phyloP scores from a whole-genome alignment of 1,139 yeast genomes.

The Arxiozyma heterogenica region DNA sequence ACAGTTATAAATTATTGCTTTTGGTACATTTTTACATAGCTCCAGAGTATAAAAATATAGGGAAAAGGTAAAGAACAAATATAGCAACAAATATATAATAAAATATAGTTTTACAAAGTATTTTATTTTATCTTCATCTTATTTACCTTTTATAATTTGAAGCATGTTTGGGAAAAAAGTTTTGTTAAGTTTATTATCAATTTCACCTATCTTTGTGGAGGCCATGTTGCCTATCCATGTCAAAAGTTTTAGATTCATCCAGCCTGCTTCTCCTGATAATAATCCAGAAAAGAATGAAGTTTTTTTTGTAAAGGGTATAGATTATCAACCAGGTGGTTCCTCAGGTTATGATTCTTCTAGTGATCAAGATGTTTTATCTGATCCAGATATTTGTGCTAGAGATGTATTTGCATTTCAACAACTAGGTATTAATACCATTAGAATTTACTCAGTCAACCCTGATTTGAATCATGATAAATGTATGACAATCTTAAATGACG shows the following conservation, averaged over 20 bases:
- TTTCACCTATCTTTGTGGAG: conserved; percentile 14
- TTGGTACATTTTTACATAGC: background rate
- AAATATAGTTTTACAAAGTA: background rate
- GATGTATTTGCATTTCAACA: conserved; percentile 72
- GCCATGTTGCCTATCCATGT: conserved; percentile 42
- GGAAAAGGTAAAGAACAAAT: background rate
- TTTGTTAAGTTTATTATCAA: conserved; percentile 8
- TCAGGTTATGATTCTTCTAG: conserved; percentile 41
- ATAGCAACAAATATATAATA: conserved; percentile 6
- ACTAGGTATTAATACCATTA: conserved; percentile 65
- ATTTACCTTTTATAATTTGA: no score
- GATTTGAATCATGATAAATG: conserved; percentile 75
- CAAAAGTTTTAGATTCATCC: conserved; percentile 41
- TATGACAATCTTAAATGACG: conserved; percentile 75
- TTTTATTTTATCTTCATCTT: background rate
- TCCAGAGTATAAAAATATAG: background rate
- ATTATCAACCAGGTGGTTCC: conserved; percentile 69
- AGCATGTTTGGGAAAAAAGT: conserved; percentile 7
- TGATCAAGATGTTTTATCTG: conserved; percentile 59
- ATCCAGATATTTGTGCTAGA: conserved; percentile 62
- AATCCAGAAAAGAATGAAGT: conserved; percentile 38
- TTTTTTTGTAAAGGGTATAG: conserved; percentile 51
- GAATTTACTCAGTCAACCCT: conserved; percentile 69
- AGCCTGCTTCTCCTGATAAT: conserved; percentile 32
- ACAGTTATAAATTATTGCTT: background rate